Base-by-base conservation (phyloP, 192 early-diverging fungal genomes). In the Linnemannia hyalina region DNA sequence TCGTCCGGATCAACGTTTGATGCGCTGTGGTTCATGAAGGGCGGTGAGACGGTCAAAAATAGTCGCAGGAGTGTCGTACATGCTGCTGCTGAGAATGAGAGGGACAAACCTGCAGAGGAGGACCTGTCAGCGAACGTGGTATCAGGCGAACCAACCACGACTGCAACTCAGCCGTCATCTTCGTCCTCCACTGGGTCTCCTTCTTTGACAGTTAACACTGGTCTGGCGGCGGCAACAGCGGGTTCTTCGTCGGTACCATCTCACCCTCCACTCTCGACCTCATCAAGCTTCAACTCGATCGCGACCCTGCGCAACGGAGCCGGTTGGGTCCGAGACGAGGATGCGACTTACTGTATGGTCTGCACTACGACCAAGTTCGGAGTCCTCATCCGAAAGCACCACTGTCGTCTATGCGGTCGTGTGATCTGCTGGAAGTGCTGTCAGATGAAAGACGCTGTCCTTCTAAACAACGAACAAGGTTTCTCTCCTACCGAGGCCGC, bases 401-500 rank as follows among this genome's bases (percentile, higher is more conserved):
- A 95, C 77, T 95, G 95, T 81, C 91, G 95, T 38, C 76, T 95
- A 1, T 95, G 95, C 70, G 95, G 95, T 11, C 89, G 92, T 6
- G 90, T 95, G 0, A 88, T 94, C 13, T 95, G 94, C 76, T 90
- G 88, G 73, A 89, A 90, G 57, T 95, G 94, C 73, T 94, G 83
- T 73, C 83, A 85, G 46, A 85, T 85, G 83, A 85, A 85, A 47
- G 83, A 80, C 32, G 83, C 79, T 6, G 78, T 57, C 4, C 32
- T 71, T 22, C 22, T 29, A 2, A 52, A 44, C 26, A 63, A 8
- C 32, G 49, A 18, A 22, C 40, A 47, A 20, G 75, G 40, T 18
- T 63, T 29, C 15, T 77, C 22, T 10, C 41, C 41, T 26, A 32
- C 41, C 23, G 60, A 65, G 32, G 60, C 26, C 60, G 60, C 60